phyloP scores from a whole-genome alignment of 257 asterid genomes.

The Mitragyna speciosa region DNA sequence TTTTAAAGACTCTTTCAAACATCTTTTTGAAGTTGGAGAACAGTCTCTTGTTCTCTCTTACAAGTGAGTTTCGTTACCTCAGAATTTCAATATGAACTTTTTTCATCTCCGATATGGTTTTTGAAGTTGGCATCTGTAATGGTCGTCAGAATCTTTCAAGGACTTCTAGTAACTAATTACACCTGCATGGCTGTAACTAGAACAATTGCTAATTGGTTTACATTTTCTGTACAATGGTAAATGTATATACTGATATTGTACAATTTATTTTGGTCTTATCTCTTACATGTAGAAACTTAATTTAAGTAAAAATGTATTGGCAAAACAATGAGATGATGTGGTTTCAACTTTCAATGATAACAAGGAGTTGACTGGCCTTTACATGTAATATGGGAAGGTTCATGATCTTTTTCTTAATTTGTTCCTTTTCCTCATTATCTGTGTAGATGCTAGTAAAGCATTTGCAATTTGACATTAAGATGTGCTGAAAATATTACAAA shows the following conservation, averaged over 20 bases:
- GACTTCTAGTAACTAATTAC: neutral
- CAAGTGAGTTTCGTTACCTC: constrained; percentile 61
- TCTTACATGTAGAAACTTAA: neutral
- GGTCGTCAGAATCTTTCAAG: neutral
- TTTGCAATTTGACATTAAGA: neutral
- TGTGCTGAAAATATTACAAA: neutral
- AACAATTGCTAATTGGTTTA: neutral
- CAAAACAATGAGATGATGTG: neutral
- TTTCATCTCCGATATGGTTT: neutral
- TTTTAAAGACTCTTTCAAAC: constrained; percentile 90
- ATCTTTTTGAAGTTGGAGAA: constrained; percentile 79
- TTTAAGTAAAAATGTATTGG: neutral
- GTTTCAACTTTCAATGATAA: too few species aligned
- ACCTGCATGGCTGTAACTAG: neutral
- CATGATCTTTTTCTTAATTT: neutral
- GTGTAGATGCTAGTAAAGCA: neutral
- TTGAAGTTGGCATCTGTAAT: neutral
- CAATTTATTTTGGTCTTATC: neutral
- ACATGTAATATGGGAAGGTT: neutral
- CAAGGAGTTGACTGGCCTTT: neutral
- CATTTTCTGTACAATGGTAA: neutral
- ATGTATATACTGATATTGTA: neutral
- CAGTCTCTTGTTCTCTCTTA: constrained; percentile 90
- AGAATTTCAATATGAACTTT: neutral
- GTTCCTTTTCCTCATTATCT: neutral